These are phyloP conservation scores for Dioscorea zingiberensis DNA, from an alignment of 106 monocot species.

Conservation along the genomic window DNA sequence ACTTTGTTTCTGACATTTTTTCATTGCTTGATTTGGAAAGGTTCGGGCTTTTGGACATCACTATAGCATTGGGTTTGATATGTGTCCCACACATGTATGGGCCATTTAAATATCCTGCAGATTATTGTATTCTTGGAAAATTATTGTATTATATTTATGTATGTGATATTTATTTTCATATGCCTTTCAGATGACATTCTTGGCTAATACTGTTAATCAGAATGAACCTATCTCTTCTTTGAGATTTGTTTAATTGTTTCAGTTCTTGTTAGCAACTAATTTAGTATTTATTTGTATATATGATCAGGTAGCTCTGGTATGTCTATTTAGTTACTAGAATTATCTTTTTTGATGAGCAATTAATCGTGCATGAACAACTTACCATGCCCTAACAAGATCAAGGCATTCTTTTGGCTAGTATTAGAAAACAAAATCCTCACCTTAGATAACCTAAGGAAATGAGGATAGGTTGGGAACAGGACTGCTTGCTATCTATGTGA, in stretches of 20 bases:
- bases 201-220: slow-evolving; percentile 17
- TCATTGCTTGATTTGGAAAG: slow-evolving; percentile 5
- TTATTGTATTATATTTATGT: neutral
- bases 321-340: neutral
- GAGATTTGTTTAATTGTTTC: slow-evolving; percentile 5
- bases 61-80: slow-evolving; percentile 9
- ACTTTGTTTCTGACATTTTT: neutral
- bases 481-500: too few relatives aligned
- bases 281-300: neutral
- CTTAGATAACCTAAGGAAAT: too few relatives aligned
- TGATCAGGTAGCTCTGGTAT: neutral
- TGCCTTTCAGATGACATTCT: slow-evolving; percentile 15
- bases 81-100: slow-evolving; percentile 38
- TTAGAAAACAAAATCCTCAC: too few relatives aligned
- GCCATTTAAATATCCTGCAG: too few relatives aligned
- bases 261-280: neutral
- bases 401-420: too few relatives aligned
- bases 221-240: slow-evolving; percentile 6
- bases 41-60: slow-evolving; percentile 33
- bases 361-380: neutral
- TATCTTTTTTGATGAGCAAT: neutral
- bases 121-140: neutral
- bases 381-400: too few relatives aligned
- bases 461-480: too few relatives aligned
- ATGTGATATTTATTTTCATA: neutral